These are phyloP conservation scores for Ceriops decandra DNA, from an alignment of 345 rosid species.

Conservation along the genomic window DNA sequence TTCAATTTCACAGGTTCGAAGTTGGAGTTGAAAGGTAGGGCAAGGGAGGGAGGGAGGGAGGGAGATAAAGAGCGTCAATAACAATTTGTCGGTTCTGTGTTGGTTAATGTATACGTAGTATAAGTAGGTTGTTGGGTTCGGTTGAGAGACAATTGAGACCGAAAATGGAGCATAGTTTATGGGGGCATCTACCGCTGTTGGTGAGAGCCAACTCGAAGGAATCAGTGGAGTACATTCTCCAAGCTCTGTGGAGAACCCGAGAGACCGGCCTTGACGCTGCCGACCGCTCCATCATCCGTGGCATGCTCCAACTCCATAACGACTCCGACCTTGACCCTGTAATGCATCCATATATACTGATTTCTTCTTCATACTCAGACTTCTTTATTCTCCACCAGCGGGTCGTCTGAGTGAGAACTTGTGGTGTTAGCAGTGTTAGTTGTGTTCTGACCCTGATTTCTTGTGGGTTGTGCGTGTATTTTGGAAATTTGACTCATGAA, in stretches of 20 bases:
- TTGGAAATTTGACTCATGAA: no score
- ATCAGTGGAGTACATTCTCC: slow-evolving; percentile 54
- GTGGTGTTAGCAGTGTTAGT: no score
- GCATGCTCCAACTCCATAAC: slow-evolving; percentile 53
- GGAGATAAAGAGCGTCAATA: neutral
- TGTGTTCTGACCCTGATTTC: no score
- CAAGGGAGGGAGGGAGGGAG: neutral
- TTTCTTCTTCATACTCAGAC: neutral
- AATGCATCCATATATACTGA: neutral
- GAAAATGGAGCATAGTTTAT: slow-evolving; percentile 42
- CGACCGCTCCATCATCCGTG: slow-evolving; percentile 45
- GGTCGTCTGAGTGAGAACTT: neutral
- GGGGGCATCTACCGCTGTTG: slow-evolving; percentile 55
- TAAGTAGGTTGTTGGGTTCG: neutral
- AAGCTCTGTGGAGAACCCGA: slow-evolving; percentile 62
- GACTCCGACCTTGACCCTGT: slow-evolving; percentile 69
- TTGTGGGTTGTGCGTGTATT: no score
- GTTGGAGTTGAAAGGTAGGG: neutral
- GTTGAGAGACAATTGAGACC: neutral
- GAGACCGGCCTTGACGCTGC: slow-evolving; percentile 51
- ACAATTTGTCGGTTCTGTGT: no score
- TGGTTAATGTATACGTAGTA: neutral
- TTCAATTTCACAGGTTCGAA: neutral
- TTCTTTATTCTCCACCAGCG: neutral
- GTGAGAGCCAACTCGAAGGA: slow-evolving; percentile 56